phyloP scores from a whole-genome alignment of 805 yeast genomes.

The Kuraishia floccosa region DNA sequence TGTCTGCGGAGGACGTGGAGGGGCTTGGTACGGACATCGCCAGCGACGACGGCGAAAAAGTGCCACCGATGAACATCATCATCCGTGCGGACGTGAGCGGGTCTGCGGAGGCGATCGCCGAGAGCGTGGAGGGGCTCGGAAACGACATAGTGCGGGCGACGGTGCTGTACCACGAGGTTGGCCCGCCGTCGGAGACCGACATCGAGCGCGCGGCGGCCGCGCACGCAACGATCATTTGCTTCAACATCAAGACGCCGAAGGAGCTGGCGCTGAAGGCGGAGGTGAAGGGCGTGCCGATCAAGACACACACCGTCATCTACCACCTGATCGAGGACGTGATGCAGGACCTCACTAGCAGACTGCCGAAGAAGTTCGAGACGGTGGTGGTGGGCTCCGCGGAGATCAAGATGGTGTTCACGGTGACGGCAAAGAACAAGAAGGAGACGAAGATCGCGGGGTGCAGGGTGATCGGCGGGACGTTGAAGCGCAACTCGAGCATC shows the following conservation, averaged over 20 bases:
- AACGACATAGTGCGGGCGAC: conserved; percentile 69
- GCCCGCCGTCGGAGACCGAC: conserved; percentile 60
- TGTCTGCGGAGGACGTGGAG: conserved; percentile 34
- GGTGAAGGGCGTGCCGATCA: conserved; percentile 41
- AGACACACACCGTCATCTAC: conserved; percentile 72
- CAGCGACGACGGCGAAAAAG: conserved; percentile 13
- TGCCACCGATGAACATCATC: conserved; percentile 44
- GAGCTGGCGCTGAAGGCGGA: conserved; percentile 50
- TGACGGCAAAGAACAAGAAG: conserved; percentile 45
- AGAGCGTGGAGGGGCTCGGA: conserved; percentile 73
- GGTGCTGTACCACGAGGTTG: conserved; percentile 71
- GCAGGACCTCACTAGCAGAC: conserved; percentile 39
- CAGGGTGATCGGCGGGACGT: conserved; percentile 57
- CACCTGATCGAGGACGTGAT: conserved; percentile 80
- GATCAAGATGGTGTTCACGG: conserved; percentile 61
- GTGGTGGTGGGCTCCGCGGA: conserved; percentile 58
- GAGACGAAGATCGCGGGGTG: conserved; percentile 76
- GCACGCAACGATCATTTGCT: conserved; percentile 63
- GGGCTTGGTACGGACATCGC: conserved; percentile 20
- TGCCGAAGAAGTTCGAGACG: conserved; percentile 58
- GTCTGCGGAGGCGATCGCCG: conserved; percentile 86
- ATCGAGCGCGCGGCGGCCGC: conserved; percentile 59
- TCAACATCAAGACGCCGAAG: conserved; percentile 62
- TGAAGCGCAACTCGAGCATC: conserved; percentile 42
- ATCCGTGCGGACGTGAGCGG: conserved; percentile 91